A percentile compares a stretch with the other conserved stretches of the same genome.
phyloP scores from a whole-genome alignment of 805 yeast species.

The Clavispora fructus region DNA sequence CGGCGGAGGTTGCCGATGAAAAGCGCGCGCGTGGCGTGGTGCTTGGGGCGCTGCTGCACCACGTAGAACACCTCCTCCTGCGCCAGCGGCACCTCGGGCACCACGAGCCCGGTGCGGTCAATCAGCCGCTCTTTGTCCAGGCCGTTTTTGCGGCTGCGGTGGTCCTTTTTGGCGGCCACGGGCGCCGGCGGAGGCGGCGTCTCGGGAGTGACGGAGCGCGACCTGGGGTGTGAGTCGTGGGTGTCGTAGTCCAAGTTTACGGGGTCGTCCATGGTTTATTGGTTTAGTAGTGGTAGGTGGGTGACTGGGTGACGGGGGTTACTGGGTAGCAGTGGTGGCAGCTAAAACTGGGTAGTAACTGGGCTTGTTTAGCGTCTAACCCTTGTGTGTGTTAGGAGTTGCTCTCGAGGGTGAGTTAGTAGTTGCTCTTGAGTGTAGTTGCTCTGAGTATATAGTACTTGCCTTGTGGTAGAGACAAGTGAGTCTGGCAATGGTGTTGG shows the following conservation, averaged over 20 bases:
- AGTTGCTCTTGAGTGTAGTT: no score
- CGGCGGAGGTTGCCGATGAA: conserved; percentile 40
- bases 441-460: no score
- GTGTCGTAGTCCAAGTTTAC: neutral
- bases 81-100: conserved; percentile 6
- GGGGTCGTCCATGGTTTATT: neutral
- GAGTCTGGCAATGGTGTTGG: no score
- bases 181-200: no score
- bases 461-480: no score
- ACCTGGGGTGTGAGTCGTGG: neutral
- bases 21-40: conserved; percentile 38
- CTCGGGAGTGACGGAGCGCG: no score
- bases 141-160: neutral
- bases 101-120: neutral
- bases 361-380: no score
- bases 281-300: neutral
- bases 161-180: neutral
- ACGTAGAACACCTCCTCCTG: conserved; percentile 32
- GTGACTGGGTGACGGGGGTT: no score
- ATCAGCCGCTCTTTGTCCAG: neutral
- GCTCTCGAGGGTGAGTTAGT: no score
- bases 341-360: neutral
- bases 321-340: no score
- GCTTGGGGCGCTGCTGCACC: conserved; percentile 24
- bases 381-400: no score